These are phyloP conservation scores for Talaromyces sp. DNA, from an alignment of 2,329 filamentous ascomycete species.

Conservation along the genomic window DNA sequence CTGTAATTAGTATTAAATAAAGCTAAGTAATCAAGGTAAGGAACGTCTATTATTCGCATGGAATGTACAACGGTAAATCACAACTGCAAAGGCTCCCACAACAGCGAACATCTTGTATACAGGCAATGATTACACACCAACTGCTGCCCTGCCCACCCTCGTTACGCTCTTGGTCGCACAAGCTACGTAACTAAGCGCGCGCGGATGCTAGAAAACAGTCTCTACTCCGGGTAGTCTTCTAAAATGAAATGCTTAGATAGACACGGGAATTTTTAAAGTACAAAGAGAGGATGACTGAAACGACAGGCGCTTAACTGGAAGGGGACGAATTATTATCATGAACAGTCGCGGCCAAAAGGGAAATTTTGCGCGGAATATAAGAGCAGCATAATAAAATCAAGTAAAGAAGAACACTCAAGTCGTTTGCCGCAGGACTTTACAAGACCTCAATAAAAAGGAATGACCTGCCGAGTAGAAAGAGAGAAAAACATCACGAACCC, in stretches of 20 bases:
- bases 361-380: conserved; percentile 9
- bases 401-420: conserved; percentile 17
- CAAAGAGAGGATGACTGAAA: neutral
- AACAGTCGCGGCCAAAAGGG: conserved; percentile 17
- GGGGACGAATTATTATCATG: conserved; percentile 39
- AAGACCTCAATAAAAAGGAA: conserved; percentile 21
- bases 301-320: conserved; percentile 5
- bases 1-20: neutral
- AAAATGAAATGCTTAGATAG: neutral
- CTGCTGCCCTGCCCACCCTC: neutral
- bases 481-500: conserved; percentile 27
- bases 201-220: neutral
- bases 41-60: neutral
- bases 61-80: neutral
- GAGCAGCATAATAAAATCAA: conserved; percentile 7
- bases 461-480: conserved; percentile 7
- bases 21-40: neutral
- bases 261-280: neutral
- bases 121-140: neutral
- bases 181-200: neutral
- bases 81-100: neutral
- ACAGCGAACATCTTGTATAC: neutral
- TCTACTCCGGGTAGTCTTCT: neutral
- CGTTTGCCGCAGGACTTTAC: conserved; percentile 35
- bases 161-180: neutral